phyloP scores from a whole-genome alignment of 148 eudicot species.

The Rhododendron simsii region DNA sequence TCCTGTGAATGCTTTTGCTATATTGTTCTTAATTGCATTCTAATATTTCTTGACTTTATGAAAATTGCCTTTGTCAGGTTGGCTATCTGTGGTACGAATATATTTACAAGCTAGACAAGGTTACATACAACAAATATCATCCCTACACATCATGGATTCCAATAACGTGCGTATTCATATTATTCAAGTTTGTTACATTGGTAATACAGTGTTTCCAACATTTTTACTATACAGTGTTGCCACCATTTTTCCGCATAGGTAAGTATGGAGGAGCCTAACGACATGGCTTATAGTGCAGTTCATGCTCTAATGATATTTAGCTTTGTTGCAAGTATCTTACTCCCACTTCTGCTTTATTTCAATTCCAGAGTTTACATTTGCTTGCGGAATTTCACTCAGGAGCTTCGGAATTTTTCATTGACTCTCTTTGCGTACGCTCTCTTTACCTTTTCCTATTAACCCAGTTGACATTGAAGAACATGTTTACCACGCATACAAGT shows the following conservation, averaged over 20 bases:
- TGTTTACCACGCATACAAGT: not conserved
- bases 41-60: not conserved
- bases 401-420: conserved; percentile 68
- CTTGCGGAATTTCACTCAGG: conserved; percentile 88
- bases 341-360: conserved; percentile 14
- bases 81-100: conserved; percentile 94
- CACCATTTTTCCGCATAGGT: not conserved
- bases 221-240: not conserved
- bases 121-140: conserved; percentile 86
- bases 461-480: not conserved
- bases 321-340: not conserved
- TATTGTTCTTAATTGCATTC: not conserved
- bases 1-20: not conserved
- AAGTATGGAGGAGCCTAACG: not conserved
- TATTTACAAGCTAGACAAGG: conserved; percentile 89
- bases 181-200: conserved; percentile 3
- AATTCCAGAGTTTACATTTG: conserved; percentile 84
- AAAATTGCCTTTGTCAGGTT: conserved; percentile 44
- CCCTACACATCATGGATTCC: conserved; percentile 99
- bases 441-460: not conserved
- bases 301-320: not conserved
- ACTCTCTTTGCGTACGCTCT: conserved; percentile 87
- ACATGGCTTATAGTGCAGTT: conserved; percentile 1
- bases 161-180: conserved; percentile 55
- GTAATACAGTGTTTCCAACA: not conserved